Percentiles rank a stretch among this genome's conserved stretches.
phyloP scores from a whole-genome alignment of 768 basidiomycete genomes.

The Phaeotremella skinneri region DNA sequence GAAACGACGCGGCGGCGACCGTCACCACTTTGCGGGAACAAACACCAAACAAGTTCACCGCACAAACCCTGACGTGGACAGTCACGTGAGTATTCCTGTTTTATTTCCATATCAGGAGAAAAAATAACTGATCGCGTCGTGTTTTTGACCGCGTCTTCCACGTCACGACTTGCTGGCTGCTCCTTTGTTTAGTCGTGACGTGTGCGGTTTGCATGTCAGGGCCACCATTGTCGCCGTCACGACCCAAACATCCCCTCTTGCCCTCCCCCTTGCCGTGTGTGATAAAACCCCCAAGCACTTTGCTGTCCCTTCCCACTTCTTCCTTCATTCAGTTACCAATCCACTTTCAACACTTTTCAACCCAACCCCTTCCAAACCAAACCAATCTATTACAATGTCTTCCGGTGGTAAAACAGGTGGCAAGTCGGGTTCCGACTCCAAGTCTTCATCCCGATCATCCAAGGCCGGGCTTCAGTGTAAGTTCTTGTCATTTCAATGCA shows the following conservation, averaged over 20 bases:
- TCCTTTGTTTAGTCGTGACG: neutral
- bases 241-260: neutral
- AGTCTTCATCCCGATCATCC: conserved; percentile 67
- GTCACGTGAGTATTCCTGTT: neutral
- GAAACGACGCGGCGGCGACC: neutral
- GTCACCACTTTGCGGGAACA: neutral
- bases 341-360: conserved; percentile 17
- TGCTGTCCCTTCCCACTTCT: conserved; percentile 8
- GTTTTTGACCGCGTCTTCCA: conserved; percentile 8
- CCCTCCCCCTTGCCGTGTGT: conserved; percentile 3
- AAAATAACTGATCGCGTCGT: conserved; percentile 4
- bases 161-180: conserved; percentile 16
- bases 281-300: conserved; percentile 13
- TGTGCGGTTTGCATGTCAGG: neutral
- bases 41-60: conserved; percentile 2
- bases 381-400: conserved; percentile 45
- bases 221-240: neutral
- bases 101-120: conserved; percentile 9
- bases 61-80: conserved; percentile 6
- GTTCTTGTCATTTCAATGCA: conserved; percentile 55
- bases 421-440: conserved; percentile 56
- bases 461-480: conserved; percentile 55
- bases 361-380: conserved; percentile 27
- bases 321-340: conserved; percentile 25
- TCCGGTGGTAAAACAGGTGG: conserved; percentile 53